Conservation (phyloP, 805 yeast species). For the Candida wancherniae region DNA sequence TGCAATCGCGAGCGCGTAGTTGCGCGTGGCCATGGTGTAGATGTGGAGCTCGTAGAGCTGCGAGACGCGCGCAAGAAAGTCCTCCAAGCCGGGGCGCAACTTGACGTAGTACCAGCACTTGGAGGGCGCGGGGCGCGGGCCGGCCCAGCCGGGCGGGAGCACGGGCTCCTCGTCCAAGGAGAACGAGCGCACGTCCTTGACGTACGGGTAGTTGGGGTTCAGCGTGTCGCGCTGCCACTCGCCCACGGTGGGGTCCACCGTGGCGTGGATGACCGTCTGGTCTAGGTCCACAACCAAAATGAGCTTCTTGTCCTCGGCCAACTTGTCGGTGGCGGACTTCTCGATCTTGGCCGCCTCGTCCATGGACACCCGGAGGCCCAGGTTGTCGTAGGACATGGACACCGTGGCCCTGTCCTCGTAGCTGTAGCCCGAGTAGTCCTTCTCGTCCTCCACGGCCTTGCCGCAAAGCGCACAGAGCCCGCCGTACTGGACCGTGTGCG, state of each 20-base stretch:
- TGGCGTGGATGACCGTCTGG: slow-evolving; percentile 96
- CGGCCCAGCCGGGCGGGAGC: slow-evolving; percentile 53
- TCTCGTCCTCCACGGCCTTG: slow-evolving; percentile 58
- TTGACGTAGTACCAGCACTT: slow-evolving; percentile 90
- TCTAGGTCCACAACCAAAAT: slow-evolving; percentile 94
- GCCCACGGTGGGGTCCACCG: slow-evolving; percentile 95
- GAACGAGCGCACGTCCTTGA: slow-evolving; percentile 77
- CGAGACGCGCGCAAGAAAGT: slow-evolving; percentile 62
- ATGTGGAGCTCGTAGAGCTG: slow-evolving; percentile 83
- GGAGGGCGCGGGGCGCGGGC: slow-evolving; percentile 54
- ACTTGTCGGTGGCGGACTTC: slow-evolving; percentile 53
- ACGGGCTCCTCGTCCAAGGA: slow-evolving; percentile 71
- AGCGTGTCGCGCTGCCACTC: slow-evolving; percentile 89
- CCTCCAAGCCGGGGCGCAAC: slow-evolving; percentile 78
- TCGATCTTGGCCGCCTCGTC: slow-evolving; percentile 87
- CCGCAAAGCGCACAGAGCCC: slow-evolving; percentile 96
- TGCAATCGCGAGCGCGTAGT: slow-evolving; percentile 87
- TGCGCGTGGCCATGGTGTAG: slow-evolving; percentile 96
- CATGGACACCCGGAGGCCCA: slow-evolving; percentile 75
- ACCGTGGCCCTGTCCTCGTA: slow-evolving; percentile 76
- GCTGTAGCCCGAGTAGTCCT: slow-evolving; percentile 69
- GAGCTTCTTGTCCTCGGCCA: slow-evolving; percentile 60
- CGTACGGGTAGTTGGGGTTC: slow-evolving; percentile 80
- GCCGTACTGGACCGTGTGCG: slow-evolving; percentile 90
- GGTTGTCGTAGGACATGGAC: slow-evolving; percentile 83